Conservation (phyloP, 1,284 basidiomycete genomes). For the Ceratobasidium sp. region DNA sequence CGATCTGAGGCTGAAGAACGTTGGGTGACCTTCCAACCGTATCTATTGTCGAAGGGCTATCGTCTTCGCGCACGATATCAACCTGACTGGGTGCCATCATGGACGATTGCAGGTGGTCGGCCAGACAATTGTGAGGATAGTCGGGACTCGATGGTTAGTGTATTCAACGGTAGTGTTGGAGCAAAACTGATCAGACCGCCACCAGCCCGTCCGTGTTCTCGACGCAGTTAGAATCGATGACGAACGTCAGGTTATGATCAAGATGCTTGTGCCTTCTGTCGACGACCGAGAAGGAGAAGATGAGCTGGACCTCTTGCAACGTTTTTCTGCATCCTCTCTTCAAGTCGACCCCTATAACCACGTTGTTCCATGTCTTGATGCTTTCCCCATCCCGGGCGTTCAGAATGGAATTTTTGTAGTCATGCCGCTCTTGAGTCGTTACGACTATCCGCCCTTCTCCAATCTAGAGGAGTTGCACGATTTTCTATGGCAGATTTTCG, state of each 20-base stretch:
- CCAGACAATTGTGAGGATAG: conserved; percentile 24
- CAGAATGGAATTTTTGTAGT: conserved; percentile 11
- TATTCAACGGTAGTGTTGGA: too few species aligned
- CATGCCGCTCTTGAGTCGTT: conserved; percentile 13
- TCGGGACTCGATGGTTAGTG: conserved; percentile 9
- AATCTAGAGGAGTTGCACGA: conserved; percentile 22
- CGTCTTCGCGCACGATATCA: conserved; percentile 16
- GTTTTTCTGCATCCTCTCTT: neutral
- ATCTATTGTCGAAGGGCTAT: conserved; percentile 26
- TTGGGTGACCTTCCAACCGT: conserved; percentile 28
- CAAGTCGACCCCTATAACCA: conserved; percentile 17
- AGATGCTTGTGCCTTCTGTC: conserved; percentile 10
- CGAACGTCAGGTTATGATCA: conserved; percentile 21
- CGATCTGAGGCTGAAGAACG: conserved; percentile 20
- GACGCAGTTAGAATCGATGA: conserved; percentile 6
- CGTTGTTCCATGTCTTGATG: conserved; percentile 23
- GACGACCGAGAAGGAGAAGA: conserved; percentile 10
- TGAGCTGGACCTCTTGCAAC: conserved; percentile 7
- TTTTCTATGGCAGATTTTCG: conserved; percentile 23
- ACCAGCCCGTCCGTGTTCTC: conserved; percentile 17
- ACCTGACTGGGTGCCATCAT: conserved; percentile 27
- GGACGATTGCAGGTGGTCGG: neutral
- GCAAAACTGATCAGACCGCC: too few species aligned
- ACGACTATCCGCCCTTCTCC: conserved; percentile 3
- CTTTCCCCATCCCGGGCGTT: conserved; percentile 16